These are phyloP conservation scores for Syzygium aromaticum DNA, from an alignment of 345 rosid species.

Conservation along the genomic window DNA sequence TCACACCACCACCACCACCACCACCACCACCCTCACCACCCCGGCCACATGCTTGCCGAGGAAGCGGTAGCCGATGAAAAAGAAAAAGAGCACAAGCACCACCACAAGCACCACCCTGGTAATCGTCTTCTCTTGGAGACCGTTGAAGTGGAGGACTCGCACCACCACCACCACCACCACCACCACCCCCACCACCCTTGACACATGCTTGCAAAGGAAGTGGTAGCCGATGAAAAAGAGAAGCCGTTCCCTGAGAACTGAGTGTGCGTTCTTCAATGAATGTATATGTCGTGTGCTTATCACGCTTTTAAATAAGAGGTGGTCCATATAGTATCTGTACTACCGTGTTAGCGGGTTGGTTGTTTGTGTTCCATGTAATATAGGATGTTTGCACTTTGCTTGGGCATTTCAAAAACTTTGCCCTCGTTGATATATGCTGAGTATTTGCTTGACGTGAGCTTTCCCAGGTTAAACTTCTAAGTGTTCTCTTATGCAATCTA, in stretches of 20 bases:
- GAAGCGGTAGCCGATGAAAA: neutral
- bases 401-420: neutral
- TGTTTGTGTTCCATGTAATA: neutral
- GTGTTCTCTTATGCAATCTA: neutral
- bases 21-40: neutral
- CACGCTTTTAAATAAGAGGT: neutral
- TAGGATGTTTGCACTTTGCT: neutral
- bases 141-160: too few relatives aligned
- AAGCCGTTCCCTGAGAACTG: neutral
- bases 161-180: neutral
- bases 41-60: neutral
- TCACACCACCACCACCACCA: slow-evolving; percentile 1
- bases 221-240: neutral
- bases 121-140: too few relatives aligned
- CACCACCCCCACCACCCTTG: neutral
- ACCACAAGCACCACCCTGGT: neutral
- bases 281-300: neutral
- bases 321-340: neutral
- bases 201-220: neutral
- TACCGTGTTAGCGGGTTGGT: neutral
- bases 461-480: neutral
- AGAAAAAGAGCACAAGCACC: neutral
- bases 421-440: neutral
- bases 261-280: neutral
- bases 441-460: neutral